phyloP scores from a whole-genome alignment of 345 rosid genomes.

The Balakata baccata region DNA sequence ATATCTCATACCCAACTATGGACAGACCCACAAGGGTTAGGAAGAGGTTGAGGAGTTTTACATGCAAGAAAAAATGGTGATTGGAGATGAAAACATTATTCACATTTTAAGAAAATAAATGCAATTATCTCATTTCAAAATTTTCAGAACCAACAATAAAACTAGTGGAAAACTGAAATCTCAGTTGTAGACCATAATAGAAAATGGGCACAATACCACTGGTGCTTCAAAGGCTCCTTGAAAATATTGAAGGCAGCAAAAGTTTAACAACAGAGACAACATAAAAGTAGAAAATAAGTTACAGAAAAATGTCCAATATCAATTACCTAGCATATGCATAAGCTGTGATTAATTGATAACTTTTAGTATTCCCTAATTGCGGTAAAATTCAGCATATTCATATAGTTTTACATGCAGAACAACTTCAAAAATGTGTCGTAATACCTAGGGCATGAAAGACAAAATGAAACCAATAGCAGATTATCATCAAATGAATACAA shows the following conservation, averaged over 20 bases:
- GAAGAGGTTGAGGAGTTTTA: constrained; percentile 80
- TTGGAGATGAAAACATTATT: background rate
- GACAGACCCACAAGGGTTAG: constrained; percentile 74
- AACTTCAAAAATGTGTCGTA: too few relatives aligned
- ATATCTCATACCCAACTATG: constrained; percentile 92
- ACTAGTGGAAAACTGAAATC: background rate
- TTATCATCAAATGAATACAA: background rate
- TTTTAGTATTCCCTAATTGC: too few relatives aligned
- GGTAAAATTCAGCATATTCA: too few relatives aligned
- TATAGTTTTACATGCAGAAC: too few relatives aligned
- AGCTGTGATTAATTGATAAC: too few relatives aligned
- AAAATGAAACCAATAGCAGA: background rate
- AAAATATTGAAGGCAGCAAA: background rate
- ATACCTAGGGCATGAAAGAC: background rate
- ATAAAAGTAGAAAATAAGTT: background rate
- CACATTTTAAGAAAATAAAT: background rate
- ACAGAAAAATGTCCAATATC: background rate
- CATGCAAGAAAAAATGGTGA: too few relatives aligned
- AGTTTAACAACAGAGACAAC: background rate
- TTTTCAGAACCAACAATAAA: background rate
- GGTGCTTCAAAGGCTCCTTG: background rate
- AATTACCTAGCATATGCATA: background rate
- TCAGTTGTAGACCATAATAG: background rate
- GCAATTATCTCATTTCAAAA: background rate
- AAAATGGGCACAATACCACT: too few relatives aligned